Conservation (phyloP, 2,329 filamentous ascomycete species). For the Epicoccum sorghinum region DNA sequence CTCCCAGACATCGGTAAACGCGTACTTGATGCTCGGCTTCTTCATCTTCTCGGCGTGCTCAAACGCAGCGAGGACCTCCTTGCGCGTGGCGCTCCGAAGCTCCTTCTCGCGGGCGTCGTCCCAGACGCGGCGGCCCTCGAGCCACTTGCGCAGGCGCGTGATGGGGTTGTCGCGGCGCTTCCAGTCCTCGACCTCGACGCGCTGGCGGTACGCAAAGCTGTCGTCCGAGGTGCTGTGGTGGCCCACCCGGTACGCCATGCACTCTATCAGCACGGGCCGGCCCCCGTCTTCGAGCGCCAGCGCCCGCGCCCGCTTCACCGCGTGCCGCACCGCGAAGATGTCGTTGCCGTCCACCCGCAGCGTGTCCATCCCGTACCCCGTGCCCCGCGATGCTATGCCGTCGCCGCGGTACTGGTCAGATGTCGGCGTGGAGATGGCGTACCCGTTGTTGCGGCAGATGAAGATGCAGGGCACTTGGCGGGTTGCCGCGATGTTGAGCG, state of each 20-base stretch:
- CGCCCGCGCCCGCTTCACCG: constrained; percentile 75
- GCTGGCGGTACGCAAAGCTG: constrained; percentile 92
- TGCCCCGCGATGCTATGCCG: constrained; percentile 83
- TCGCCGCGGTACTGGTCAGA: constrained; percentile 91
- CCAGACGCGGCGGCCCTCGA: constrained; percentile 85
- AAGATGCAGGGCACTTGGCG: constrained; percentile 86
- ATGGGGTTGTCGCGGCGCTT: constrained; percentile 89
- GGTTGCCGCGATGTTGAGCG: constrained; percentile 88
- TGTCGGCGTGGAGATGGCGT: constrained; percentile 87
- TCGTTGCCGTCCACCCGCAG: constrained; percentile 95
- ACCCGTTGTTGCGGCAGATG: constrained; percentile 92
- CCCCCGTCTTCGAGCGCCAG: constrained; percentile 83
- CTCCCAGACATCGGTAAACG: constrained; percentile 92
- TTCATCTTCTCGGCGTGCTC: constrained; percentile 80
- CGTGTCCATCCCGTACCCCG: constrained; percentile 93
- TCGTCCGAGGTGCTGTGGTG: constrained; percentile 98
- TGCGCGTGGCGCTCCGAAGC: constrained; percentile 68
- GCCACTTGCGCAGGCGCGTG: constrained; percentile 83
- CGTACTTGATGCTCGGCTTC: constrained; percentile 71
- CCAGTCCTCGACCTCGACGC: constrained; percentile 94
- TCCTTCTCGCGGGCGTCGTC: constrained; percentile 81
- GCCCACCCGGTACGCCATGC: constrained; percentile 97
- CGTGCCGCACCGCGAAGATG: constrained; percentile 85
- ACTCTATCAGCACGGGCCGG: constrained; percentile 84
- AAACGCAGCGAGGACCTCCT: constrained; percentile 83